Conservation (phyloP, 106 monocot species). For the Narthecium ossifragum region DNA sequence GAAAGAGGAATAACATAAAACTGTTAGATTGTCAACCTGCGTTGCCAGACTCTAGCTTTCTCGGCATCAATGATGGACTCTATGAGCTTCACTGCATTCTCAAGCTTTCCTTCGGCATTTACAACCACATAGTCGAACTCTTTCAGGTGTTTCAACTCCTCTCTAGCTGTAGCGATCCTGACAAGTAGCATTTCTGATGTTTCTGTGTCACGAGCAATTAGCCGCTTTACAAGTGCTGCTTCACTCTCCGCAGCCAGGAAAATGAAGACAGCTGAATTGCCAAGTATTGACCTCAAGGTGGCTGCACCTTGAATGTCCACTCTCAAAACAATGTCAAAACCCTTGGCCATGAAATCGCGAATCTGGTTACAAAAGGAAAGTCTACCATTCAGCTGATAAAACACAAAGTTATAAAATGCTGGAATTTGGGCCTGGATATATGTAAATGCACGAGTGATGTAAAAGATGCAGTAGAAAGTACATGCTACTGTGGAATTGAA, state of each 20-base stretch:
- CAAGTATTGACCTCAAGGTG: slow-evolving; percentile 73
- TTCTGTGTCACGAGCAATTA: slow-evolving; percentile 79
- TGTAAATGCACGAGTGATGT: no score
- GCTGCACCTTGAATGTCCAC: slow-evolving; percentile 98
- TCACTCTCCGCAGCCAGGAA: slow-evolving; percentile 94
- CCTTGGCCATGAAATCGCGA: slow-evolving; percentile 89
- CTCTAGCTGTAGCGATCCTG: slow-evolving; percentile 86
- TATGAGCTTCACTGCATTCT: slow-evolving; percentile 68
- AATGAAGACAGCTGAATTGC: slow-evolving; percentile 80
- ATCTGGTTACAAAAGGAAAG: slow-evolving; percentile 33
- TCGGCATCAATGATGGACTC: slow-evolving; percentile 91
- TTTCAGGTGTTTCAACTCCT: slow-evolving; percentile 67
- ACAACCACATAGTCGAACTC: slow-evolving; percentile 86
- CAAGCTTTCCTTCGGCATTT: slow-evolving; percentile 86
- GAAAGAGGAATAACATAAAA: background rate
- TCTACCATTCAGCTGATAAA: background rate
- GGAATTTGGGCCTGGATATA: no score
- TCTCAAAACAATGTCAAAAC: slow-evolving; percentile 86
- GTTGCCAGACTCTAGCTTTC: slow-evolving; percentile 60
- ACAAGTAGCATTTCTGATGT: slow-evolving; percentile 87
- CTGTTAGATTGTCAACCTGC: slow-evolving; percentile 30
- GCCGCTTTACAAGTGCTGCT: slow-evolving; percentile 71
- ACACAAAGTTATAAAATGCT: no score
- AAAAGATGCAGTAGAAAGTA: no score
- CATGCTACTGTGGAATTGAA: no score